Evolutionary conservation across 2,329 filamentous ascomycete species (phyloP).

Genomic region (Fusarium xylarioides): DNA sequence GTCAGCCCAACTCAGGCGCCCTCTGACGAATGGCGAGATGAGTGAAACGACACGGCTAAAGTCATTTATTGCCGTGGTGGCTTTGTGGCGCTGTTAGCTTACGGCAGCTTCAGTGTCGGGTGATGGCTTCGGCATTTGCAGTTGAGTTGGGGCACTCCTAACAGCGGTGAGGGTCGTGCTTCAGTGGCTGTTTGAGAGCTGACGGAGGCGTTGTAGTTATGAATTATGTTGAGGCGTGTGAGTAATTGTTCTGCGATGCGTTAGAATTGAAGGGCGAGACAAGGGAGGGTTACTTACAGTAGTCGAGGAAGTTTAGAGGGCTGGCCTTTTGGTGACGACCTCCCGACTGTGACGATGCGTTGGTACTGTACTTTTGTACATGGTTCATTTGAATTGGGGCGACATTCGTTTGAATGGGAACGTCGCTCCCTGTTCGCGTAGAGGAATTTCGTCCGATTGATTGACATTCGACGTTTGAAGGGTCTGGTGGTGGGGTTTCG

Average conservation of each 20-base stretch:
- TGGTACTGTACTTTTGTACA: background rate
- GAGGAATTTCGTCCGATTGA: background rate
- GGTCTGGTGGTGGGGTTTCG: background rate
- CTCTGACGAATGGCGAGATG: background rate
- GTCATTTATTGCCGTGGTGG: background rate
- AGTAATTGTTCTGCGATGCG: background rate
- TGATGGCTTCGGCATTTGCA: slow-evolving; percentile 7
- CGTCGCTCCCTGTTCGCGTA: slow-evolving; percentile 1
- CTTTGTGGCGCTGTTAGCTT: background rate
- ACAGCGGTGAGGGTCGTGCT: slow-evolving; percentile 1
- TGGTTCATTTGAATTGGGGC: slow-evolving; percentile 9
- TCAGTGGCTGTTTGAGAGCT: background rate
- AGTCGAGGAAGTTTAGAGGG: slow-evolving; percentile 9
- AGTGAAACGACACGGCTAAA: background rate
- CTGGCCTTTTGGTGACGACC: background rate
- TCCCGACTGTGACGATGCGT: background rate
- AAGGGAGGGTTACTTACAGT: background rate
- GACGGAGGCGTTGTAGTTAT: background rate
- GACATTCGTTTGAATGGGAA: background rate
- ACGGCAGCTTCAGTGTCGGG: background rate
- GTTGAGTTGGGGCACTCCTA: background rate
- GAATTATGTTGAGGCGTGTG: background rate
- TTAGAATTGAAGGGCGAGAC: background rate
- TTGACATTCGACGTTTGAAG: background rate
- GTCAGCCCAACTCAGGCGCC: background rate